Percentiles rank a stretch among this genome's conserved stretches.
phyloP scores from a whole-genome alignment of 2,329 filamentous ascomycete genomes.

The Apiospora pterosperma region DNA sequence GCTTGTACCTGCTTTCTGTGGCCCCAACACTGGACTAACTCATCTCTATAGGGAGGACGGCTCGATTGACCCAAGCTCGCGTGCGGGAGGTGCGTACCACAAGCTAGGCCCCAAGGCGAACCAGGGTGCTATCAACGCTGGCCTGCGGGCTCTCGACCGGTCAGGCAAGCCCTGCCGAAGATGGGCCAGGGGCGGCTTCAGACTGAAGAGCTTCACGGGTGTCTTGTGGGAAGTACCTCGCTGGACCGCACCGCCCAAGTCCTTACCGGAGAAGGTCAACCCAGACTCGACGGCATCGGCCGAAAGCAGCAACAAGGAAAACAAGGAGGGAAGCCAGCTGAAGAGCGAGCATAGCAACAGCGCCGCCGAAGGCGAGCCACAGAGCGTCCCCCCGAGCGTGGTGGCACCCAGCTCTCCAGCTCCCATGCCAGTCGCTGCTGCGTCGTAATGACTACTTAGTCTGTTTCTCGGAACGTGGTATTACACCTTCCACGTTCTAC shows the following conservation, averaged over 20 bases:
- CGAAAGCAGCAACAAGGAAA: constrained; percentile 59
- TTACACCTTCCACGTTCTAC: not conserved
- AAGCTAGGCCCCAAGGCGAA: constrained; percentile 96
- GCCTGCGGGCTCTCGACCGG: constrained; percentile 88
- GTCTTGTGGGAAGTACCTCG: constrained; percentile 76
- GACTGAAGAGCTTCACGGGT: constrained; percentile 89
- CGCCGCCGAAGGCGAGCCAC: constrained; percentile 49
- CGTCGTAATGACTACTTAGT: constrained; percentile 16
- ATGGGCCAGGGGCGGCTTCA: constrained; percentile 82
- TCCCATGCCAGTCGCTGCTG: constrained; percentile 44
- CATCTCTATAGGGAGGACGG: constrained; percentile 54
- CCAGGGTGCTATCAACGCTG: constrained; percentile 94
- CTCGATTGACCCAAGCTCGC: constrained; percentile 54
- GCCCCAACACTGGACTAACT: constrained; percentile 23
- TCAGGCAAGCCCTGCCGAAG: constrained; percentile 88
- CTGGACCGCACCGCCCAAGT: constrained; percentile 73
- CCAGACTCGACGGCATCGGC: constrained; percentile 44
- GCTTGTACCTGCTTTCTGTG: not conserved
- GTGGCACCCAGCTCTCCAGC: constrained; percentile 48
- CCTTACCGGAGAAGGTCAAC: constrained; percentile 40
- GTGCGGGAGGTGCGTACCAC: constrained; percentile 53
- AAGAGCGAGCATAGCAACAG: constrained; percentile 42
- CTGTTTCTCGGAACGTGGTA: not conserved
- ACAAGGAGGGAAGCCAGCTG: constrained; percentile 52
- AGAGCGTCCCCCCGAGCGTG: constrained; percentile 45